Conservation (phyloP, 2,329 filamentous ascomycete genomes). For the Fusarium sp. region DNA sequence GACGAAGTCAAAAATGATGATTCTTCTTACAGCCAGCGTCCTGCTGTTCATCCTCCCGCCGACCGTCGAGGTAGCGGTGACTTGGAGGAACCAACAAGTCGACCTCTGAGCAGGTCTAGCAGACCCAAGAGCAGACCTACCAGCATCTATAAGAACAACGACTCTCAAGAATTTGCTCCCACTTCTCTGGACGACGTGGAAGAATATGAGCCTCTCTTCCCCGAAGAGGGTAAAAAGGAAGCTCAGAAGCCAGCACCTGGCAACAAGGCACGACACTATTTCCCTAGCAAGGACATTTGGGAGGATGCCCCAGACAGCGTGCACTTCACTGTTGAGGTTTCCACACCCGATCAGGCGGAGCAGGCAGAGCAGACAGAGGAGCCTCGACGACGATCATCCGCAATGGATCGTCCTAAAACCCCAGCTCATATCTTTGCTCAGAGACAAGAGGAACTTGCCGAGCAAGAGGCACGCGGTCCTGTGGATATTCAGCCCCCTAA, state of each 20-base stretch:
- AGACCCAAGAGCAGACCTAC: conserved; percentile 56
- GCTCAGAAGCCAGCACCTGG: conserved; percentile 50
- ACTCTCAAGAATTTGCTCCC: conserved; percentile 62
- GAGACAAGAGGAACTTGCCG: conserved; percentile 71
- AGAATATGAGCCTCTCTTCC: conserved; percentile 95
- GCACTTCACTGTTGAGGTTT: conserved; percentile 82
- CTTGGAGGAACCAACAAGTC: conserved; percentile 65
- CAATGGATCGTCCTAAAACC: conserved; percentile 58
- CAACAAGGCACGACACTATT: conserved; percentile 71
- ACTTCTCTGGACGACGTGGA: conserved; percentile 87
- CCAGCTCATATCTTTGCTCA: conserved; percentile 73
- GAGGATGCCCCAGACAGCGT: conserved; percentile 92
- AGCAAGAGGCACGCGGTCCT: conserved; percentile 56
- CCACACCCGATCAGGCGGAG: conserved; percentile 70
- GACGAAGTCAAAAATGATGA: conserved; percentile 85
- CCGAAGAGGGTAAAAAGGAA: conserved; percentile 73
- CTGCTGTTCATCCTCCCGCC: conserved; percentile 80
- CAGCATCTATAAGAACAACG: conserved; percentile 66
- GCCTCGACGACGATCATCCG: conserved; percentile 50
- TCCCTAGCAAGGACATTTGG: conserved; percentile 97
- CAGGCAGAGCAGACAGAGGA: conserved; percentile 49
- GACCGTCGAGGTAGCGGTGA: conserved; percentile 70
- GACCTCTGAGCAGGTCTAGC: conserved; percentile 61
- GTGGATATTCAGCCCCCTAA: conserved; percentile 43
- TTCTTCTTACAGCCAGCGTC: conserved; percentile 73